Base-by-base conservation (phyloP, 257 asterid species). In the Salvia hispanica region DNA sequence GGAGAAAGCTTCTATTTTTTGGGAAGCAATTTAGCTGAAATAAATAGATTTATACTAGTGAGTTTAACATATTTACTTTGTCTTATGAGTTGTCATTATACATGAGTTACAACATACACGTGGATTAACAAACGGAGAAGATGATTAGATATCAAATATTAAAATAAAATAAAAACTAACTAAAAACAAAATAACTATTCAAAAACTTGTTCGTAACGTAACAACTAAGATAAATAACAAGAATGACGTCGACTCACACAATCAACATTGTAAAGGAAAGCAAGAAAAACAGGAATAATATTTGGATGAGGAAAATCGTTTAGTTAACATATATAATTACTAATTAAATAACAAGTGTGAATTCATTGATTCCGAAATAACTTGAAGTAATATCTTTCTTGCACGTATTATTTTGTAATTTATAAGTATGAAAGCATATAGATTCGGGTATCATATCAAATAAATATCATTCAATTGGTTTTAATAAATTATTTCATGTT, bases 371-470 rank as follows among this genome's bases (percentile, higher is more conserved):
- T 72, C 79, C 79, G 1, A 54, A 52, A 9, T 7, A 9, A 36
- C 31, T 36, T 46, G 34, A 45, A 34, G 28, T 18, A 69, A 51
- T 12, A 18, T 56, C 28, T 57, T 44, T 56, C 57, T 56, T 67
- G 65, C 73, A 33, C 50, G 14, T 57, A 46, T 33, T 44, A 2
- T 31, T 14, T 56, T 68, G 0, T n/a, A 28, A 9, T 47, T 43
- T 58, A 60, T 9, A 7, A 56, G 78, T 80, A 82, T 79, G 91
- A 82, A 82, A 72, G 58, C 84, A 74, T 25, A 7, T 61, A 80
- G 81, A 75, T 77, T 77, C 85, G 25, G 53, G 64, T 44, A 37
- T 69, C 47, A 45, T 11, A 66, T 14, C 7, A 47, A 51, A 8
- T 3, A 36, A 53, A 25, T 66, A 56, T 52, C 16, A 3, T n/a